These are phyloP conservation scores for Obelidium mucronatum DNA, from an alignment of 192 early-diverging fungal species.

Conservation along the genomic window DNA sequence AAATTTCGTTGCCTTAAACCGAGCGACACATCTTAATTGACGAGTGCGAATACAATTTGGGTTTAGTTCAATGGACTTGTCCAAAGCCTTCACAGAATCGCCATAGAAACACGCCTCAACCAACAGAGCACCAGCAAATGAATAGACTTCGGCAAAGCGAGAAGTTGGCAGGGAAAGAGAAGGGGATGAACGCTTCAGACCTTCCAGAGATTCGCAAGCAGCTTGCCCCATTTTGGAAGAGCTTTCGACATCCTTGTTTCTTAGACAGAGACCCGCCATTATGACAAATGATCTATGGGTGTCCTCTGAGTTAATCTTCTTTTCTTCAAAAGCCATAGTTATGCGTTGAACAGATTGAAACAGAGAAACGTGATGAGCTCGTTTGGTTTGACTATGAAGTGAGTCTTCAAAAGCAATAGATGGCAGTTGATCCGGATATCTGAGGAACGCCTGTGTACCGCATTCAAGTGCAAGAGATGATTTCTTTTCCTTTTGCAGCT, in stretches of 20 bases:
- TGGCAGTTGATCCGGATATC: neutral
- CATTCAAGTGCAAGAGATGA: neutral
- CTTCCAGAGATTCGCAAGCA: neutral
- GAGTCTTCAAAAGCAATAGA: neutral
- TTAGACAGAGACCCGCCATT: neutral
- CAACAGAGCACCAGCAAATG: neutral
- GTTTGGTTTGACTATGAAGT: neutral
- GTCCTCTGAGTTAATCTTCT: neutral
- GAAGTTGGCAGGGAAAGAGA: too few relatives aligned
- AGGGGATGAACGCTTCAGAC: neutral
- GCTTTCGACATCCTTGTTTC: neutral
- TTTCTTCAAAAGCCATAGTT: neutral
- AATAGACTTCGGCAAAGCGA: neutral
- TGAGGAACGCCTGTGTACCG: neutral
- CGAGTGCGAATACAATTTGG: conserved; percentile 3
- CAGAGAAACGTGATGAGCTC: neutral
- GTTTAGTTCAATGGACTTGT: conserved; percentile 4
- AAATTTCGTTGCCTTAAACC: conserved; percentile 15
- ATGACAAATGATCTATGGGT: neutral
- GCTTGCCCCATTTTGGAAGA: neutral
- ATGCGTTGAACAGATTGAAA: neutral
- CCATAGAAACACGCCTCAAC: neutral
- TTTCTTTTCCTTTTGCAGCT: neutral
- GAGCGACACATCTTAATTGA: conserved; percentile 2
- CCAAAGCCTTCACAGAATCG: neutral